Percentiles rank a stretch among this genome's conserved stretches.
Conservation (phyloP, 805 yeast species). For the Suhomyces faveliae region DNA sequence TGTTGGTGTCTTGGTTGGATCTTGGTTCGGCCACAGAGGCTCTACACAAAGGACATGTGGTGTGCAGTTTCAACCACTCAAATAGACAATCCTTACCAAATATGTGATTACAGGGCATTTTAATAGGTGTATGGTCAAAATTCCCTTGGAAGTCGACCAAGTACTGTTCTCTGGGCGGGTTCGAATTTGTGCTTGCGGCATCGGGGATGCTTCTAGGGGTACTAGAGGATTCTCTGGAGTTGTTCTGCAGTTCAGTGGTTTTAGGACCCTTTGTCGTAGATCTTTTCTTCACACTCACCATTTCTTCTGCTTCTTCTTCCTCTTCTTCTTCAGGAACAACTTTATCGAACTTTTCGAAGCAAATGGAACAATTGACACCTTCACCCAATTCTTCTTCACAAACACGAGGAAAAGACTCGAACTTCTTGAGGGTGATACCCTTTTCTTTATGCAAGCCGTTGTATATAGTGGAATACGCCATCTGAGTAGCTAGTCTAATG, state of each 20-base stretch:
- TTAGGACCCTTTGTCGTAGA: not conserved
- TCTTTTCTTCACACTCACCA: conserved; percentile 8
- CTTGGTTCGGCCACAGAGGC: conserved; percentile 22
- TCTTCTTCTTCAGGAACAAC: not conserved
- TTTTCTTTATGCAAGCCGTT: conserved; percentile 47
- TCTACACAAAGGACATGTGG: conserved; percentile 87
- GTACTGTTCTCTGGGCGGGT: conserved; percentile 5
- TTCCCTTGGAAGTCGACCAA: conserved; percentile 21
- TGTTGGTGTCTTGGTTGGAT: not conserved
- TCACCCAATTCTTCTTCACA: conserved; percentile 26
- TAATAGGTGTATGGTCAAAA: conserved; percentile 58
- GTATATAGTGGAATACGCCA: conserved; percentile 64
- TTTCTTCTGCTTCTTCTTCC: conserved; percentile 4
- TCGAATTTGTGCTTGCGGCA: not conserved
- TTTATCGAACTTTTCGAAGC: conserved; percentile 35
- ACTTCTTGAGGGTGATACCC: conserved; percentile 54
- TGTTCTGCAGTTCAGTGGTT: conserved; percentile 3
- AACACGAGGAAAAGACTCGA: conserved; percentile 48
- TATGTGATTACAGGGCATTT: conserved; percentile 80
- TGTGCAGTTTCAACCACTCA: conserved; percentile 76
- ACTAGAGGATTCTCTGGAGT: not conserved
- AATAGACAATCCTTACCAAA: conserved; percentile 85
- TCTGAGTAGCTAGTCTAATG: conserved; percentile 64
- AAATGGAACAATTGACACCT: conserved; percentile 50
- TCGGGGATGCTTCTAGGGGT: not conserved